A percentile compares a stretch with the other conserved stretches of the same genome.
Conservation (phyloP, 495 filamentous ascomycete species). For the Cairneyella variabilis region DNA sequence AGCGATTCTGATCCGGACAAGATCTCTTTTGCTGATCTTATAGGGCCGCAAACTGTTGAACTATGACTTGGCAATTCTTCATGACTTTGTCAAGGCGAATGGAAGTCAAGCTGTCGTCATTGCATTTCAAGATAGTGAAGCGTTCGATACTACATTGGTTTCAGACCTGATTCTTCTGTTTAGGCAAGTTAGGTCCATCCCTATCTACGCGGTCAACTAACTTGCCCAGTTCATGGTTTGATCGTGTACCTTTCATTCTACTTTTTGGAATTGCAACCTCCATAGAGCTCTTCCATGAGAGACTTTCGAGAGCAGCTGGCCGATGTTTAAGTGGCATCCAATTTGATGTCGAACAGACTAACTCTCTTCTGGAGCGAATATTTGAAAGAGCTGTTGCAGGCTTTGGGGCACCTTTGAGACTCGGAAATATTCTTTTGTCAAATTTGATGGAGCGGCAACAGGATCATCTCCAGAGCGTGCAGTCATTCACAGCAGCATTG, state of each 20-base stretch:
- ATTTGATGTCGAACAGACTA: constrained; percentile 79
- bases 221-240: constrained; percentile 66
- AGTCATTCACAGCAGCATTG: constrained; percentile 70
- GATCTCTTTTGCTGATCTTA: constrained; percentile 1
- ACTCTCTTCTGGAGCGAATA: constrained; percentile 72
- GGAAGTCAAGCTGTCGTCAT: constrained; percentile 62
- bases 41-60: constrained; percentile 73
- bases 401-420: constrained; percentile 49
- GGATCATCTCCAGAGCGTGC: constrained; percentile 84
- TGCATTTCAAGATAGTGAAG: constrained; percentile 87
- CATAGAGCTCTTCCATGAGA: constrained; percentile 80
- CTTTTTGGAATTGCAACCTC: constrained; percentile 90
- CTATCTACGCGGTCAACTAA: background rate
- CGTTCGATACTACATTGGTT: constrained; percentile 76
- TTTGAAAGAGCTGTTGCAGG: constrained; percentile 65
- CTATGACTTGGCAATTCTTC: constrained; percentile 84
- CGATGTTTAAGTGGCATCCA: constrained; percentile 68
- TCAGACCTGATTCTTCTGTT: constrained; percentile 76
- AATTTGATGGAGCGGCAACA: constrained; percentile 71
- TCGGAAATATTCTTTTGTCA: constrained; percentile 63
- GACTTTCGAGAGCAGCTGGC: constrained; percentile 71
- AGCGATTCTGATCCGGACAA: constrained; percentile 15
- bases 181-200: constrained; percentile 47
- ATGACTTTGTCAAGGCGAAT: constrained; percentile 54
- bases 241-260: constrained; percentile 85